These are phyloP conservation scores for Aspergillus indologenus DNA, from an alignment of 495 filamentous ascomycete genomes.

Conservation along the genomic window DNA sequence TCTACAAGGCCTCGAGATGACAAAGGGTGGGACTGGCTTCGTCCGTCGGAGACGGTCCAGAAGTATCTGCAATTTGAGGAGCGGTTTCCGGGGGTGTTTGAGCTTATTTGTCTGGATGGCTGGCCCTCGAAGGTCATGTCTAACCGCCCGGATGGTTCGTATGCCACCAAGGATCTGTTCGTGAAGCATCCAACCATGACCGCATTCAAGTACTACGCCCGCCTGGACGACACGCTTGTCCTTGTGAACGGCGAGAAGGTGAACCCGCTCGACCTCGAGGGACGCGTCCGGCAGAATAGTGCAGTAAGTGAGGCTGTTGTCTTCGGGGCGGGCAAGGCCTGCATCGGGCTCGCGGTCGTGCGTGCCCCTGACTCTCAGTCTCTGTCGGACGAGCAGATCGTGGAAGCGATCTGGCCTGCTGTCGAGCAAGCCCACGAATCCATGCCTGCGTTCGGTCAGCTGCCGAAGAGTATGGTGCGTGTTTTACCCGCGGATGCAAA, in stretches of 20 bases:
- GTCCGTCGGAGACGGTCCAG: constrained; percentile 35
- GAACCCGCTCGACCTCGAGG: constrained; percentile 61
- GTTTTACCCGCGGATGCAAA: constrained; percentile 41
- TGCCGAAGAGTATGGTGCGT: constrained; percentile 51
- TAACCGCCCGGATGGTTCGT: constrained; percentile 49
- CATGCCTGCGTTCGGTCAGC: constrained; percentile 51
- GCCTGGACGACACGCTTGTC: constrained; percentile 59
- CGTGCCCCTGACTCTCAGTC: constrained; percentile 34
- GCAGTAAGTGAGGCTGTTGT: constrained; percentile 38
- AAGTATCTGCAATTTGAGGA: constrained; percentile 52
- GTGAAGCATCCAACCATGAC: constrained; percentile 48
- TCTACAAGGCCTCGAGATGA: constrained; percentile 47
- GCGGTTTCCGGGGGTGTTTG: constrained; percentile 50
- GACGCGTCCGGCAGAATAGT: constrained; percentile 33
- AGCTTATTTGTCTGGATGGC: constrained; percentile 55
- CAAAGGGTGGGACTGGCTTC: constrained; percentile 66
- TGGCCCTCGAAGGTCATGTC: constrained; percentile 64
- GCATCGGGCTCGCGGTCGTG: constrained; percentile 48
- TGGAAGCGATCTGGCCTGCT: constrained; percentile 52
- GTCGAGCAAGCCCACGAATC: constrained; percentile 47
- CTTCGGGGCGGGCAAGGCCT: constrained; percentile 38
- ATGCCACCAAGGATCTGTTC: constrained; percentile 47
- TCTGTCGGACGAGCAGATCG: constrained; percentile 41
- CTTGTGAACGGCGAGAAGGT: constrained; percentile 68
- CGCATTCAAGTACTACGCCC: constrained; percentile 58